Conservation (phyloP, 768 basidiomycete species). For the Pisolithus albus region DNA sequence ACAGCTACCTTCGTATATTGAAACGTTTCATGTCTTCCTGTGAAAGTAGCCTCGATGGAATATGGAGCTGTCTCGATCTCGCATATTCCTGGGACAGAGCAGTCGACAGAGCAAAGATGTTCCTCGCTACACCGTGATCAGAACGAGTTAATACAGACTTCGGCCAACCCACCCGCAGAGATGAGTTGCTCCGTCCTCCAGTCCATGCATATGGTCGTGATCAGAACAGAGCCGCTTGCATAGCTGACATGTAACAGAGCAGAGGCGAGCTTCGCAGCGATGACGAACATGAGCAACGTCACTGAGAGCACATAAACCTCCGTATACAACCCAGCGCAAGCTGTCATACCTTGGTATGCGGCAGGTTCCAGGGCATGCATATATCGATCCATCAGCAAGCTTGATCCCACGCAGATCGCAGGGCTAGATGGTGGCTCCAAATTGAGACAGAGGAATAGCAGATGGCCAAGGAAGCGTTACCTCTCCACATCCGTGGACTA, state of each 20-base stretch:
- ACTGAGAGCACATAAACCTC: conserved; percentile 23
- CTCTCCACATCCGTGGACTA: conserved; percentile 49
- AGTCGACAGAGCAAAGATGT: conserved; percentile 40
- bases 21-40: conserved; percentile 53
- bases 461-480: conserved; percentile 18
- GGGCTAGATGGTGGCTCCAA: conserved; percentile 23
- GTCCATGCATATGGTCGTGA: conserved; percentile 47
- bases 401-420: conserved; percentile 33
- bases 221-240: conserved; percentile 48
- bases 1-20: conserved; percentile 52
- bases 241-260: conserved; percentile 48
- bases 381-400: conserved; percentile 25
- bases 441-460: not conserved
- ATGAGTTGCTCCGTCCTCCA: conserved; percentile 35
- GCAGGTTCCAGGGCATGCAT: conserved; percentile 39
- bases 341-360: conserved; percentile 32
- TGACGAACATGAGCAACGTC: conserved; percentile 40
- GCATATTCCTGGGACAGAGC: conserved; percentile 44
- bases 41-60: conserved; percentile 56
- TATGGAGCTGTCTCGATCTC: conserved; percentile 53
- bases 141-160: not conserved
- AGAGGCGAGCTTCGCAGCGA: conserved; percentile 44
- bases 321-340: not conserved
- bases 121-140: conserved; percentile 34
- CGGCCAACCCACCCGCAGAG: conserved; percentile 45